These are phyloP conservation scores for Diaporthe batatas DNA, from an alignment of 2,329 filamentous ascomycete genomes.

Conservation along the genomic window DNA sequence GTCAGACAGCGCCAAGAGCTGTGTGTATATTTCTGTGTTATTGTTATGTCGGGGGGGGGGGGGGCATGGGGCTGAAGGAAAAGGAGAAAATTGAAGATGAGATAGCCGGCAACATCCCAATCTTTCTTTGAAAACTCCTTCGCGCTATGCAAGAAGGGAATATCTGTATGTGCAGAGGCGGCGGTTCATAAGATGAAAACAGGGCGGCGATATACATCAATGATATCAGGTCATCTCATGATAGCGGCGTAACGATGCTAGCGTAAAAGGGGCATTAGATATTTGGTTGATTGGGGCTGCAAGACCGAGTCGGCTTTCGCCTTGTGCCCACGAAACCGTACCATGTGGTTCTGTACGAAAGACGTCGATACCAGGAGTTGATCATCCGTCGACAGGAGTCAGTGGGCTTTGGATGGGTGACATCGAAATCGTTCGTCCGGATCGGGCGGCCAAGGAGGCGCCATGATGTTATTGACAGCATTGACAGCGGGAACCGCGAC, in stretches of 20 bases:
- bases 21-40: not conserved
- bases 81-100: not conserved
- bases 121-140: constrained; percentile 29
- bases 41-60: not conserved
- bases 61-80: not conserved
- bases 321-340: not conserved
- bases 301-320: not conserved
- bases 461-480: not conserved
- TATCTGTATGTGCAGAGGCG: constrained; percentile 35
- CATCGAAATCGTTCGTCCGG: not conserved
- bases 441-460: too few species aligned
- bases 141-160: constrained; percentile 40
- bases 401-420: not conserved
- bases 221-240: constrained; percentile 18
- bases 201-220: constrained; percentile 30
- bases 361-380: not conserved
- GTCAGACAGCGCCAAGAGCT: not conserved
- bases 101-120: not conserved
- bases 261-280: constrained; percentile 28
- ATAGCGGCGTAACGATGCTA: constrained; percentile 18
- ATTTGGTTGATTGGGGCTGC: constrained; percentile 15
- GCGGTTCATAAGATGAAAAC: constrained; percentile 1
- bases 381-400: not conserved
- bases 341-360: not conserved
- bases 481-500: not conserved